Base-by-base conservation (phyloP, 805 yeast species). In the Metschnikowia sp. region DNA sequence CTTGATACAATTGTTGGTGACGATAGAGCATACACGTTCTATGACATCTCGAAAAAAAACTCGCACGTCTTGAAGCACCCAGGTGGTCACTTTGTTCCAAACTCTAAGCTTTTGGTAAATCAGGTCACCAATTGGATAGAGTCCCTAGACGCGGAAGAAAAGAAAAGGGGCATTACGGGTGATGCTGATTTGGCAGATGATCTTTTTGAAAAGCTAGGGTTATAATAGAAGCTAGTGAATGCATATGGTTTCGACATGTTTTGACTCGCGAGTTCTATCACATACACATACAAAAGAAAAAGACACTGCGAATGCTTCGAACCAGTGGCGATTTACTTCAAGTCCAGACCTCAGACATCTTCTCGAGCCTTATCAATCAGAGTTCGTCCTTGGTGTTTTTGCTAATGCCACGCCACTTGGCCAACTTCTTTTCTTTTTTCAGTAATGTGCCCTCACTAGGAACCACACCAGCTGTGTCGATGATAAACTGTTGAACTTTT, bases 1-100 rank as follows among this genome's bases (percentile, higher is more conserved):
- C 70, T 86, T 19, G 99, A 94, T 59, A 85, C 94, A 10, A 84
- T 94, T 28, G 96, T 94, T 7, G 81, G 86, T 8, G 83, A 82
- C 28, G 85, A 79, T 26, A 75, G 96, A 58, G 78, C 91, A 0
- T 70, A 79, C 68, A 74, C 75, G 22, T 70, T 94, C 36, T 81
- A 77, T 48, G 61, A 71, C 15, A 44, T 49, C 22, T 51, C 62
- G 42, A 62, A 49, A 22, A 76, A 78, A 13, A 66, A 76, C 34
- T 79, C 84, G 44, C 77, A 78, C 44, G 69, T 86, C 6, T 72
- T 85, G 49, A 84, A 79, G 53, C 99, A 92, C 60, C 97, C 97
- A 9, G 98, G 99, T 51, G 97, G 98, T 1, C 99, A 92, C 62
- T 90, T 86, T 69, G 96, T 92, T 40, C 99, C 98, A 29, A 89